Evolutionary conservation across 495 filamentous ascomycete species (phyloP).

Genomic region (Aspergillus bridgeri): DNA sequence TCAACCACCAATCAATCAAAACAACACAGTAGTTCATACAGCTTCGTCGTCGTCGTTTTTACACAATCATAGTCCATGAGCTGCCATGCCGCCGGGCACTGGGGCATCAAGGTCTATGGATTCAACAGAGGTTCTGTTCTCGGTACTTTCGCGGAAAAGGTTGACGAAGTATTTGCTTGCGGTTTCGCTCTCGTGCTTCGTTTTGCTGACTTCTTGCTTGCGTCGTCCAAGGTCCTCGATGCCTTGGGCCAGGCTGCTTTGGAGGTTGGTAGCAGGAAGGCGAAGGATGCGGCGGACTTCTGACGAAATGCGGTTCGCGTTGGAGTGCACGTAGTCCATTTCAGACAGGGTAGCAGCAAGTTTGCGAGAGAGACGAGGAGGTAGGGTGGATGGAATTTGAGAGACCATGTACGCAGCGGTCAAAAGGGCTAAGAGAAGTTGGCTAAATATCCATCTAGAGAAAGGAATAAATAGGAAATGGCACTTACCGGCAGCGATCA

Average conservation of each 20-base stretch:
- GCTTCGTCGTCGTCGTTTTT: constrained; percentile 23
- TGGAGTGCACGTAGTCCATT: constrained; percentile 89
- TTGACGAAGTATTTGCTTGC: constrained; percentile 86
- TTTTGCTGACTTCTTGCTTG: constrained; percentile 74
- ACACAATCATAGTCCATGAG: constrained; percentile 11
- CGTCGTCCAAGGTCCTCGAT: constrained; percentile 76
- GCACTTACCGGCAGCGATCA: constrained; percentile 71
- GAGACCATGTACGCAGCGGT: constrained; percentile 74
- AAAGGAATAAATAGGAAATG: constrained; percentile 3
- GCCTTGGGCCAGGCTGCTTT: constrained; percentile 71
- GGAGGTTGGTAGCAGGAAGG: constrained; percentile 76
- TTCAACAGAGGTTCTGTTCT: constrained; percentile 70
- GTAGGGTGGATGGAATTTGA: constrained; percentile 83
- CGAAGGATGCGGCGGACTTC: constrained; percentile 85
- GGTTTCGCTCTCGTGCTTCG: constrained; percentile 68
- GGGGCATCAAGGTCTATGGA: constrained; percentile 74
- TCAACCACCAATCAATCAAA: neutral
- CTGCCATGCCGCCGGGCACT: constrained; percentile 39
- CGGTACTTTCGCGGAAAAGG: constrained; percentile 69
- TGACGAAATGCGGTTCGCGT: constrained; percentile 74
- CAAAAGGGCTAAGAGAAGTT: constrained; percentile 57
- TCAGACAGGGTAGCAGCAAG: constrained; percentile 71
- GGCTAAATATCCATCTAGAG: constrained; percentile 25
- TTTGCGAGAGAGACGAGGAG: constrained; percentile 79
- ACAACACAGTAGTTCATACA: constrained; percentile 13